Evolutionary conservation across 257 asterid species (phyloP).

Genomic region (Jacaranda copaia): DNA sequence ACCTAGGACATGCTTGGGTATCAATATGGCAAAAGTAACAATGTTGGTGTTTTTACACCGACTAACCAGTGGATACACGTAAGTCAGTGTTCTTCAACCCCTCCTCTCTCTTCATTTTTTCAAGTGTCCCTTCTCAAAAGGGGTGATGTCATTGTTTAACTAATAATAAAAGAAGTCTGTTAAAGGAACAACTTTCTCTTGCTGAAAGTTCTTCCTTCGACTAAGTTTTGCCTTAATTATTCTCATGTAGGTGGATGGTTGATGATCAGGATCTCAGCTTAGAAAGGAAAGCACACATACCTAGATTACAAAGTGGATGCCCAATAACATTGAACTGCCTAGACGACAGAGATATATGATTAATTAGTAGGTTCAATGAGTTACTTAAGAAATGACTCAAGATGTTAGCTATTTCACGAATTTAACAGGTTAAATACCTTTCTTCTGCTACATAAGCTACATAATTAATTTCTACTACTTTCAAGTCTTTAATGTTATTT

Average conservation of each 20-base stretch:
- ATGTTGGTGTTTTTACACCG: constrained; percentile 64
- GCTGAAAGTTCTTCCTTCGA: not conserved
- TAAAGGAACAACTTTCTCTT: not conserved
- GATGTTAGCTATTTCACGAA: not conserved
- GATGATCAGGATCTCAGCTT: constrained; percentile 62
- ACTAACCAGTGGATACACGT: constrained; percentile 62
- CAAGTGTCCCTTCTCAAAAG: not conserved
- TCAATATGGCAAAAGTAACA: constrained; percentile 67
- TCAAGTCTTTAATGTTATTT: not conserved
- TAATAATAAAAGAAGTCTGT: not conserved
- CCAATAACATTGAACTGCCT: constrained; percentile 59
- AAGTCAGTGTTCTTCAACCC: not conserved
- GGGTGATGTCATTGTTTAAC: not conserved
- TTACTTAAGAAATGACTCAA: not conserved
- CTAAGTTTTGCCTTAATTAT: constrained; percentile 2
- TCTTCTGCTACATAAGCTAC: not conserved
- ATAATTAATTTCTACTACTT: not conserved
- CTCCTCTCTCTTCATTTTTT: not conserved
- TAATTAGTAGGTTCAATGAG: not conserved
- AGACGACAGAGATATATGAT: not conserved
- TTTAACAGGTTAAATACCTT: not conserved
- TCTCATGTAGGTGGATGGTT: constrained; percentile 58
- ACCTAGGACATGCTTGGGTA: constrained; percentile 70
- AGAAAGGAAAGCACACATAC: constrained; percentile 61
- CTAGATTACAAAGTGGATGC: constrained; percentile 68